Percentiles rank a stretch among this genome's conserved stretches.
Conservation (phyloP, 305 asterid species). For the Fraxinus velutina region DNA sequence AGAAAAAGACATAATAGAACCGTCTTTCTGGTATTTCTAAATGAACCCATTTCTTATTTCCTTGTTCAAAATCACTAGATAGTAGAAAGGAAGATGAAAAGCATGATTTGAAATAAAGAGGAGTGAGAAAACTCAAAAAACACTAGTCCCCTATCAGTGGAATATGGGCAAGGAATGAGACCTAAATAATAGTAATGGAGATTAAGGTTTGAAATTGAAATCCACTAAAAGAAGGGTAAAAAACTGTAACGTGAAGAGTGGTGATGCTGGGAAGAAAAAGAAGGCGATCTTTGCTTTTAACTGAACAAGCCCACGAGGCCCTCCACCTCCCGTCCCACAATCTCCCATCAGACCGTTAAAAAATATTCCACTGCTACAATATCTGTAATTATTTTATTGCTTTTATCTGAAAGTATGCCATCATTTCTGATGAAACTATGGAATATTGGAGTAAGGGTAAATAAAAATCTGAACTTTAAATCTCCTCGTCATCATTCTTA, state of each 20-base stretch:
- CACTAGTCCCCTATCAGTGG: background rate
- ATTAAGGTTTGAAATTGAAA: background rate
- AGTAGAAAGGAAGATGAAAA: background rate
- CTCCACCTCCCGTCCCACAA: constrained; percentile 27
- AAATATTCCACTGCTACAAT: constrained; percentile 20
- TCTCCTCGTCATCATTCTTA: background rate
- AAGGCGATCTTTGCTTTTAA: constrained; percentile 31
- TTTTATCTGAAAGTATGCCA: constrained; percentile 10
- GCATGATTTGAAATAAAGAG: constrained; percentile 21
- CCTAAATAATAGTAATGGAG: background rate
- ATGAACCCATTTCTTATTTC: constrained; percentile 35
- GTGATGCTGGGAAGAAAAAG: constrained; percentile 11
- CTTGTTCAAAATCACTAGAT: background rate
- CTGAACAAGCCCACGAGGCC: constrained; percentile 9
- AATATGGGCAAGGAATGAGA: background rate
- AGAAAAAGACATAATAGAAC: constrained; percentile 28
- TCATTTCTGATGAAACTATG: constrained; percentile 28
- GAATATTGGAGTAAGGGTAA: constrained; percentile 23
- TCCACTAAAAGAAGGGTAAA: constrained; percentile 3
- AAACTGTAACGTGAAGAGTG: constrained; percentile 35
- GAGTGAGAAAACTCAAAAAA: background rate
- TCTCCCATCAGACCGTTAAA: constrained; percentile 13
- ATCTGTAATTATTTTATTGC: constrained; percentile 9
- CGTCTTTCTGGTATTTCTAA: constrained; percentile 21
- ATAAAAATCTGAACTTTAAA: background rate